A percentile compares a stretch with the other conserved stretches of the same genome.
Conservation (phyloP, 176 grass and related monocot species). For the Oryza glumipatula region DNA sequence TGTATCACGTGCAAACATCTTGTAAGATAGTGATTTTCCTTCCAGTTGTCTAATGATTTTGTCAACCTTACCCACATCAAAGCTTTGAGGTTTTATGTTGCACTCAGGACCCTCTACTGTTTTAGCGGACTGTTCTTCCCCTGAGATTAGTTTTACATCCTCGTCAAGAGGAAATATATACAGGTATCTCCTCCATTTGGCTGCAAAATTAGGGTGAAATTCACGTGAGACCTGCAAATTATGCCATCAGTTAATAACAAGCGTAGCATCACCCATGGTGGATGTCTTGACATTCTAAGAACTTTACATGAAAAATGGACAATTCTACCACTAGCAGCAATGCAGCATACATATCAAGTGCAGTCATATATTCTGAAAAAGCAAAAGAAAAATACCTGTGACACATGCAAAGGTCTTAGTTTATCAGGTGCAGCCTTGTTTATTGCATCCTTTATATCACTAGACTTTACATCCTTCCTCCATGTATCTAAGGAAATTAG, state of each 20-base stretch:
- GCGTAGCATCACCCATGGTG: not conserved
- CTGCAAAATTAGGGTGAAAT: constrained; percentile 98
- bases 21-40: constrained; percentile 84
- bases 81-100: constrained; percentile 55
- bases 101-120: constrained; percentile 29
- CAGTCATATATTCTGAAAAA: not conserved
- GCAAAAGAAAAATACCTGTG: constrained; percentile 47
- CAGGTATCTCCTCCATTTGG: constrained; percentile 88
- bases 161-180: constrained; percentile 89
- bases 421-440: constrained; percentile 60
- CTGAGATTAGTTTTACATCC: constrained; percentile 36
- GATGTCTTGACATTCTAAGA: constrained; percentile 7
- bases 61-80: constrained; percentile 77
- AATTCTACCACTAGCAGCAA: not conserved
- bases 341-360: not conserved
- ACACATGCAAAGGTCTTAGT: constrained; percentile 66
- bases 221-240: constrained; percentile 75
- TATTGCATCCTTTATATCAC: constrained; percentile 62
- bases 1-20: constrained; percentile 92
- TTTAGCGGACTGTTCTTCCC: constrained; percentile 35
- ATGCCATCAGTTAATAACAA: constrained; percentile 23
- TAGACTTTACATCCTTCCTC: constrained; percentile 78
- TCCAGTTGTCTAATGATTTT: constrained; percentile 68
- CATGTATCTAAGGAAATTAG: constrained; percentile 72
- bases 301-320: not conserved